Evolutionary conservation across 2,329 filamentous ascomycete species (phyloP).

Genomic region (Stagonosporopsis cucurbitacearum): DNA sequence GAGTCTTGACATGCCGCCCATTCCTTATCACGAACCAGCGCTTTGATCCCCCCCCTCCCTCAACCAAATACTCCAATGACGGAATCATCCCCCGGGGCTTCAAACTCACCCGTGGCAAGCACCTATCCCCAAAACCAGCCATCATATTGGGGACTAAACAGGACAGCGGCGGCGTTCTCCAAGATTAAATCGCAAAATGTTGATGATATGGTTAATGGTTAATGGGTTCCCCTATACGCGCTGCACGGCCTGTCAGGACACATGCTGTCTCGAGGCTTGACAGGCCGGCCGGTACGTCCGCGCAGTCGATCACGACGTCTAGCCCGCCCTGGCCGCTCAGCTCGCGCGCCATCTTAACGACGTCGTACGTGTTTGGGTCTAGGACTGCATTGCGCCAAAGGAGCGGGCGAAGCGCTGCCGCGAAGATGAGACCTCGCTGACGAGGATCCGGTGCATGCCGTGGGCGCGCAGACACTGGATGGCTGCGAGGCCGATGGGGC

Average conservation of each 20-base stretch:
- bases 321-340: constrained; percentile 60
- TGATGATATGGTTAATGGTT: too few species aligned
- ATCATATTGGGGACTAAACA: constrained; percentile 61
- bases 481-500: constrained; percentile 67
- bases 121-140: constrained; percentile 59
- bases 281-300: constrained; percentile 61
- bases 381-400: constrained; percentile 64
- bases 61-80: constrained; percentile 61
- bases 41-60: constrained; percentile 64
- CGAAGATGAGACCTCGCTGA: constrained; percentile 61
- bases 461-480: constrained; percentile 64
- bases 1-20: constrained; percentile 67
- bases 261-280: constrained; percentile 54
- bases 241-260: constrained; percentile 57
- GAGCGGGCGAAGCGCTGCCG: constrained; percentile 60
- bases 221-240: constrained; percentile 61
- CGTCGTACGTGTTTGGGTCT: constrained; percentile 59
- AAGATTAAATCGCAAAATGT: too few species aligned
- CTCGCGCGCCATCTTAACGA: constrained; percentile 55
- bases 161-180: constrained; percentile 65
- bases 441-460: constrained; percentile 62
- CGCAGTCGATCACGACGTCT: constrained; percentile 68
- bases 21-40: constrained; percentile 65
- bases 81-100: constrained; percentile 67
- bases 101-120: constrained; percentile 46